Base-by-base conservation (phyloP, 2,329 filamentous ascomycete species). In the Neoarthrinium moseri region DNA sequence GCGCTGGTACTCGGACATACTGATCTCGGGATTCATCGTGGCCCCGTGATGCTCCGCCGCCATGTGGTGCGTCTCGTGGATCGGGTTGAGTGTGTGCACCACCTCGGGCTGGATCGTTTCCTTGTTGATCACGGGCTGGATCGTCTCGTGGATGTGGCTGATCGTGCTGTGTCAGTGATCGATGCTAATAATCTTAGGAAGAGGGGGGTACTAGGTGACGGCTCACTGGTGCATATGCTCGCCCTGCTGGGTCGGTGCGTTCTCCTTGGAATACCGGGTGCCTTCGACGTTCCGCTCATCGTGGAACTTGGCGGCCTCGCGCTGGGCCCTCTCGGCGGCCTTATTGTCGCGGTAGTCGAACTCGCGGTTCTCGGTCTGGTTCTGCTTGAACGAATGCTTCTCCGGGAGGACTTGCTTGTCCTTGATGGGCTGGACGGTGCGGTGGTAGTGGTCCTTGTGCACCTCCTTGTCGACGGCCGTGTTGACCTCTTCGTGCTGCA, bases 391-490 rank as follows among this genome's bases (percentile, higher is more conserved):
- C 6, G 23, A 13, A 4, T 43, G 39, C 6, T 43, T 43, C 8
- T 15, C 13, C 11, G 39, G 29, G 15, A 43, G 39, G 2, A 43
- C 39, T 2, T 32, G n/a, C 13, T 5, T 33, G 7, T 43, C 39
- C 21, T 43, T 43, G 27, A 43, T 12, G 3, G 39, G 39, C 18
- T 32, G 39, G 6, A 43, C 15, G 5, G 39, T 43, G 27, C 11
- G 15, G 13, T 43, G 39, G 6, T 43, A 43, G 12, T 43, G 39
- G 6, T 43, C 39, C n/a, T 43, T 15, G 27, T 43, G 39, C 17
- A 43, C 20, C 1, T 43, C 39, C 26, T 33, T 34, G 29, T 43
- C 26, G 26, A 43, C 27, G 10, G 23, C 26, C 4, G 39, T 43
- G 15, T 32, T 21, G 8, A 33, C 18, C 27, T 32, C 18, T 13